Evolutionary conservation across 75 land plant species (phyloP).

Genomic region (Selaginella moellendorffii): DNA sequence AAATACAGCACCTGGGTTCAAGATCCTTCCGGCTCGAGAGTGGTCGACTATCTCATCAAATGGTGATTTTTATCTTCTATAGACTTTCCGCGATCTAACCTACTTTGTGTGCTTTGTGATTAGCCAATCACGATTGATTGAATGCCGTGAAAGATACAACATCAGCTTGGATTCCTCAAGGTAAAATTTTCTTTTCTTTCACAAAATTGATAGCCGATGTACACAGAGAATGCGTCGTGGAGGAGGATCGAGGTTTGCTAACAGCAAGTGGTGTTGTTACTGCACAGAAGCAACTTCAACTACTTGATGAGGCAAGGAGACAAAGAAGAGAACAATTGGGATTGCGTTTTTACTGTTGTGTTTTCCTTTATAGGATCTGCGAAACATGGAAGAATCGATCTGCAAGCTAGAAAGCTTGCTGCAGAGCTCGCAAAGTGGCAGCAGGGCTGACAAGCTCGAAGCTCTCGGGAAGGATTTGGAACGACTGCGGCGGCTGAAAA

Average conservation of each 20-base stretch:
- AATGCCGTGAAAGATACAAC: conserved; percentile 16
- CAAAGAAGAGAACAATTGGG: neutral
- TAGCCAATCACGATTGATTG: conserved; percentile 23
- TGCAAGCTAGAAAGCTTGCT: conserved; percentile 59
- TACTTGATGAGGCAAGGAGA: conserved; percentile 19
- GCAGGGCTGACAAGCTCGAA: conserved; percentile 37
- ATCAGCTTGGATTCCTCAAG: neutral
- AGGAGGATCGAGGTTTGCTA: conserved; percentile 9
- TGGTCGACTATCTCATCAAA: conserved; percentile 48
- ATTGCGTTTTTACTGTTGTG: no score
- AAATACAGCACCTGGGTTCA: conserved; percentile 86
- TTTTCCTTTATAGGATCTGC: conserved; percentile 64
- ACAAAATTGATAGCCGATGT: no score
- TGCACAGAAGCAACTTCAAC: conserved; percentile 20
- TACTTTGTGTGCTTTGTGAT: neutral
- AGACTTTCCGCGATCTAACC: no score
- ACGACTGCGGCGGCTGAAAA: conserved; percentile 70
- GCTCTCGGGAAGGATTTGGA: conserved; percentile 81
- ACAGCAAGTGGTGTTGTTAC: no score
- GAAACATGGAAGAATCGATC: conserved; percentile 71
- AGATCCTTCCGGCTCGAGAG: conserved; percentile 55
- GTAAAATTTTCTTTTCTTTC: no score
- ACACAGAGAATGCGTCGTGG: neutral
- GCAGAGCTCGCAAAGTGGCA: conserved; percentile 39
- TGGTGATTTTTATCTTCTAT: no score